Evolutionary conservation across 2,329 filamentous ascomycete genomes (phyloP).

Genomic region (Sordariomycetes sp.): DNA sequence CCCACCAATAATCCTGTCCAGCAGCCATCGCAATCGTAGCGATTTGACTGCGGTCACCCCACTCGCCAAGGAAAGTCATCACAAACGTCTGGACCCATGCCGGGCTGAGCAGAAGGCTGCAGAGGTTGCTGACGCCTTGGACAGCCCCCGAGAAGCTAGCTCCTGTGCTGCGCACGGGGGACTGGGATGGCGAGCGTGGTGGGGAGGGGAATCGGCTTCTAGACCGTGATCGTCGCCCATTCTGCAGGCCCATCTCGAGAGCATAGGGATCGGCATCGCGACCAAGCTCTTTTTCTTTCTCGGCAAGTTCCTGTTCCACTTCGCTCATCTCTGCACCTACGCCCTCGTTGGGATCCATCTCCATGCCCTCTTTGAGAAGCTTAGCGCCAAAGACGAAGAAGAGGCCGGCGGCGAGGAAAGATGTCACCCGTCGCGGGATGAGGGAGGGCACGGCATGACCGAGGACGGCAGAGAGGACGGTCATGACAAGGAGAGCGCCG

Average conservation of each 20-base stretch:
- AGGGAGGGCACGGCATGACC: conserved; percentile 87
- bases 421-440: conserved; percentile 84
- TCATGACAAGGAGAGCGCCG: conserved; percentile 86
- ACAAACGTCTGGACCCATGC: conserved; percentile 98
- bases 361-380: conserved; percentile 76
- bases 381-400: conserved; percentile 87
- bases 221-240: conserved; percentile 57
- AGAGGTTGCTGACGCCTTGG: conserved; percentile 72
- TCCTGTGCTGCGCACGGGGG: conserved; percentile 50
- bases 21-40: conserved; percentile 98
- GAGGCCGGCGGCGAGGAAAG: conserved; percentile 72
- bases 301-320: conserved; percentile 85
- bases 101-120: conserved; percentile 80
- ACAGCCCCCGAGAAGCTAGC: conserved; percentile 29
- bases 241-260: conserved; percentile 69
- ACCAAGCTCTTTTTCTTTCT: conserved; percentile 75
- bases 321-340: conserved; percentile 97
- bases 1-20: conserved; percentile 98
- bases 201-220: conserved; percentile 72
- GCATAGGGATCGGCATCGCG: conserved; percentile 64
- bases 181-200: conserved; percentile 71
- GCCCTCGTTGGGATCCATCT: conserved; percentile 82
- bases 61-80: conserved; percentile 98
- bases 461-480: conserved; percentile 81
- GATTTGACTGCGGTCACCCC: conserved; percentile 96